Evolutionary conservation across 2,329 filamentous ascomycete genomes (phyloP).

Genomic region (Clonostachys byssicola): DNA sequence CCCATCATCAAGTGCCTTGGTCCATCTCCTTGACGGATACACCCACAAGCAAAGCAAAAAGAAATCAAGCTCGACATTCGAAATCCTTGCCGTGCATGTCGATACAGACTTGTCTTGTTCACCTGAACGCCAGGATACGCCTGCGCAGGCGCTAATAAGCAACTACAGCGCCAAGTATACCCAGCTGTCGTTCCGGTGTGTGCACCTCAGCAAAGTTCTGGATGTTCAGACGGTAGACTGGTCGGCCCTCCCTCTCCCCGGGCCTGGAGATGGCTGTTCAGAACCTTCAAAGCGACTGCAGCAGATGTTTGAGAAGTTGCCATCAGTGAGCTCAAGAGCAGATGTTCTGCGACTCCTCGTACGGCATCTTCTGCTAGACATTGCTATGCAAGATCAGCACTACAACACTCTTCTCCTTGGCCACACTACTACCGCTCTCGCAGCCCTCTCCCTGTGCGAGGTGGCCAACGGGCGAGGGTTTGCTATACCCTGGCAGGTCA

Average conservation of each 20-base stretch:
- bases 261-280: background rate
- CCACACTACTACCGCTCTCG: slow-evolving; percentile 82
- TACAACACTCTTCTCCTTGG: slow-evolving; percentile 77
- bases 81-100: slow-evolving; percentile 57
- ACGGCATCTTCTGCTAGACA: slow-evolving; percentile 64
- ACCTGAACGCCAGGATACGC: slow-evolving; percentile 2
- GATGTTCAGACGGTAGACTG: slow-evolving; percentile 47
- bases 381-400: slow-evolving; percentile 46
- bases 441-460: slow-evolving; percentile 79
- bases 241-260: slow-evolving; percentile 32
- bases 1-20: slow-evolving; percentile 70
- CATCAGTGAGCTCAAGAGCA: slow-evolving; percentile 69
- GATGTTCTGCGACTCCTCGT: slow-evolving; percentile 71
- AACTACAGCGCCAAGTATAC: slow-evolving; percentile 60
- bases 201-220: slow-evolving; percentile 63
- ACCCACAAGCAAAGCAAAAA: slow-evolving; percentile 50
- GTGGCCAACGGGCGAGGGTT: slow-evolving; percentile 89
- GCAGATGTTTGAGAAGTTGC: slow-evolving; percentile 53
- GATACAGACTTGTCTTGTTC: slow-evolving; percentile 29
- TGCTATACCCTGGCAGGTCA: slow-evolving; percentile 74
- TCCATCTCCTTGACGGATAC: slow-evolving; percentile 64
- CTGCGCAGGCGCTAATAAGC: slow-evolving; percentile 39
- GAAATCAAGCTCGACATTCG: slow-evolving; percentile 68
- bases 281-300: slow-evolving; percentile 40
- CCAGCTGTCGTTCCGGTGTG: slow-evolving; percentile 55